phyloP scores from a whole-genome alignment of 345 rosid genomes.

The Melastoma malabathricum region DNA sequence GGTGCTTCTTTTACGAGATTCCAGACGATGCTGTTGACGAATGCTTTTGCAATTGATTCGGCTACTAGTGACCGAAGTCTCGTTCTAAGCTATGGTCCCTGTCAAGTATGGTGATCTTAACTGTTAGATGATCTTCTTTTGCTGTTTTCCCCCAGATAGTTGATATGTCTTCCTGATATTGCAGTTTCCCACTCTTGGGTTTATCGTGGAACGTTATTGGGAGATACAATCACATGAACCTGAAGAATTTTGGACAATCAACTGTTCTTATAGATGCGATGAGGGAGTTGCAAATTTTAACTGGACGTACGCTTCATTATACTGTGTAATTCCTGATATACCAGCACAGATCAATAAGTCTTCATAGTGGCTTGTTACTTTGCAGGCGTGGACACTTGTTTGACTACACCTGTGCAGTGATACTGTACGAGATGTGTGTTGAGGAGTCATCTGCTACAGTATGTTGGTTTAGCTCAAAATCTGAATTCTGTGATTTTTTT shows the following conservation, averaged over 20 bases:
- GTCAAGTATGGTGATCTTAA: slow-evolving; percentile 51
- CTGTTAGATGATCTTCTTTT: not conserved
- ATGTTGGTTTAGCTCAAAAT: slow-evolving; percentile 19
- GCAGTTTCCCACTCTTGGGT: slow-evolving; percentile 94
- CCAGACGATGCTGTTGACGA: slow-evolving; percentile 83
- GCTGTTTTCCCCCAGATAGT: not conserved
- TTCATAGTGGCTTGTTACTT: slow-evolving; percentile 10
- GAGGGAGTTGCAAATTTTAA: slow-evolving; percentile 67
- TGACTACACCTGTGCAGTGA: slow-evolving; percentile 65
- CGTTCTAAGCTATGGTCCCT: slow-evolving; percentile 94
- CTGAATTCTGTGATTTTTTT: not conserved
- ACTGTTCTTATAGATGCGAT: slow-evolving; percentile 72
- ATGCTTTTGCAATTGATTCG: slow-evolving; percentile 59
- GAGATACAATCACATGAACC: slow-evolving; percentile 91
- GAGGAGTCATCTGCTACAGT: slow-evolving; percentile 79
- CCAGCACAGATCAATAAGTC: slow-evolving; percentile 5
- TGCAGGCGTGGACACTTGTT: slow-evolving; percentile 93
- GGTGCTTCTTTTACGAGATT: slow-evolving; percentile 98
- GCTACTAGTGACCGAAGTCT: slow-evolving; percentile 69
- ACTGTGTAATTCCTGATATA: slow-evolving; percentile 6
- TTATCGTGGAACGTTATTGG: slow-evolving; percentile 93
- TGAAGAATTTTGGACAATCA: slow-evolving; percentile 88
- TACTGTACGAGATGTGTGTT: slow-evolving; percentile 87
- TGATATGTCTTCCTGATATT: slow-evolving; percentile 2
- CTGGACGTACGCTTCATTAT: slow-evolving; percentile 55